A percentile compares a stretch with the other conserved stretches of the same genome.
Evolutionary conservation across 345 rosid genomes (phyloP).

Genomic region (Populus deltoides): DNA sequence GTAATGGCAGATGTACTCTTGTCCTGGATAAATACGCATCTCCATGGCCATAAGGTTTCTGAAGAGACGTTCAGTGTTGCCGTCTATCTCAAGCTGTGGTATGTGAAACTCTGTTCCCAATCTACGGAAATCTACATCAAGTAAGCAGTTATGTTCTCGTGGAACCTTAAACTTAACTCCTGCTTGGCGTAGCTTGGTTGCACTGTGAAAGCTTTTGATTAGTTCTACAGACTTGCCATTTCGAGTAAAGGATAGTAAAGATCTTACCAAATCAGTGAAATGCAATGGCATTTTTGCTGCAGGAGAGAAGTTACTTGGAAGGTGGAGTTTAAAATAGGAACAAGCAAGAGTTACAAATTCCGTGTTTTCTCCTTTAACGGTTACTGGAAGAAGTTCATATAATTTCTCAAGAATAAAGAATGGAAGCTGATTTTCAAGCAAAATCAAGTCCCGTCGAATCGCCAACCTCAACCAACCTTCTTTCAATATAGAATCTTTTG

Average conservation of each 20-base stretch:
- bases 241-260: neutral
- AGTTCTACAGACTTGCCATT: accelerated
- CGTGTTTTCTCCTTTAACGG: no score
- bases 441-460: no score
- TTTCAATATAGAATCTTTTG: no score
- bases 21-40: neutral
- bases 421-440: no score
- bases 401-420: neutral
- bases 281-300: neutral
- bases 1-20: neutral
- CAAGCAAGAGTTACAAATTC: neutral
- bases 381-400: neutral
- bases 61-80: neutral
- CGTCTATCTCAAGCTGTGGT: neutral
- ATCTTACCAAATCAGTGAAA: neutral
- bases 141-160: neutral
- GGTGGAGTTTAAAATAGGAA: neutral
- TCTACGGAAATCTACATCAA: neutral
- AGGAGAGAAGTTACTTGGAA: no score
- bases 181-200: neutral
- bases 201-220: neutral
- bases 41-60: neutral
- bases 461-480: no score
- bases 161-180: neutral
- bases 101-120: neutral